phyloP scores from a whole-genome alignment of 768 basidiomycete genomes.

The Termitomyces heimii region DNA sequence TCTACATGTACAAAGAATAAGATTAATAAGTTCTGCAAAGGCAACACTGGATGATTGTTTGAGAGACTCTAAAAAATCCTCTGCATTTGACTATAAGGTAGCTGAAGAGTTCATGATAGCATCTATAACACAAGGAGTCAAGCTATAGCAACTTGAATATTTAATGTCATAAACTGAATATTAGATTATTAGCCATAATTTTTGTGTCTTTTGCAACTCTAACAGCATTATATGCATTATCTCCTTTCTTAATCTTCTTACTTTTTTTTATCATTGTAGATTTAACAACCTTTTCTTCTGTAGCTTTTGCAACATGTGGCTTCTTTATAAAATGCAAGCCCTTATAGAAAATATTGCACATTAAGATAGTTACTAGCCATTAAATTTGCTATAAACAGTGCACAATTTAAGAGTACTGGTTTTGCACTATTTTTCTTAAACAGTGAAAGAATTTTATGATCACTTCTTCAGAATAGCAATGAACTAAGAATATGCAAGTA shows the following conservation, averaged over 20 bases:
- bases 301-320: constrained; percentile 38
- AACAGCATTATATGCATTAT: constrained; percentile 56
- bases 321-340: constrained; percentile 39
- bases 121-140: constrained; percentile 43
- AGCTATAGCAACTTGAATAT: background rate
- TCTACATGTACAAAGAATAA: constrained; percentile 88
- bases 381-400: no score
- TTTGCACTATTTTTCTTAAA: no score
- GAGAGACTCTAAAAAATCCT: constrained; percentile 88
- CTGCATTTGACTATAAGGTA: constrained; percentile 78
- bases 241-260: constrained; percentile 35
- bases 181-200: constrained; percentile 74
- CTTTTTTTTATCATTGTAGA: constrained; percentile 29
- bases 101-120: constrained; percentile 84
- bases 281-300: constrained; percentile 26
- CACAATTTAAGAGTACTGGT: no score
- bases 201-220: constrained; percentile 70
- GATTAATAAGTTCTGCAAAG: constrained; percentile 85
- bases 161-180: constrained; percentile 74
- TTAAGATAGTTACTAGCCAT: no score
- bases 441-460: no score
- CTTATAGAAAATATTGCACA: no score
- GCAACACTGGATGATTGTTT: constrained; percentile 58
- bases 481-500: no score
- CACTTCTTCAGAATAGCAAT: no score